phyloP scores from a whole-genome alignment of 202 grass and related monocot species.

The Tripidium arundinaceum region DNA sequence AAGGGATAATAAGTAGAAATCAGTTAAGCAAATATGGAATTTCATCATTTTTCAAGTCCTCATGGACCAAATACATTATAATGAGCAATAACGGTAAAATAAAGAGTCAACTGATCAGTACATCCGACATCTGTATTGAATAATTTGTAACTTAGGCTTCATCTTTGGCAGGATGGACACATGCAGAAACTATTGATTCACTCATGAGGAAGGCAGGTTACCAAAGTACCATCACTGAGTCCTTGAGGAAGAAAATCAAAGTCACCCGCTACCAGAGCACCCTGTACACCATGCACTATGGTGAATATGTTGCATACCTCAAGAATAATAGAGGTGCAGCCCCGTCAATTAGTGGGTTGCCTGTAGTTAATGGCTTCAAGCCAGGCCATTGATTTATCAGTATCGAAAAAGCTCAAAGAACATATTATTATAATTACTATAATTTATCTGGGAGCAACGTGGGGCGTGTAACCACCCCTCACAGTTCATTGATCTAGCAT shows the following conservation, averaged over 20 bases:
- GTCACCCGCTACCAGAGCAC: slow-evolving; percentile 92
- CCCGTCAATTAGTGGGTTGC: slow-evolving; percentile 39
- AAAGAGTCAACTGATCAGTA: neutral
- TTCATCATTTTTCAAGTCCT: neutral
- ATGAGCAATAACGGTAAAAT: neutral
- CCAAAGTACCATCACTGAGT: slow-evolving; percentile 63
- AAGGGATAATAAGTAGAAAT: neutral
- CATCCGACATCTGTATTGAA: neutral
- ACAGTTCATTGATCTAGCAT: slow-evolving; percentile 41
- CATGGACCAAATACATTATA: neutral
- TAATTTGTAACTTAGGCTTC: neutral
- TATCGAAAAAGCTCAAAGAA: slow-evolving; percentile 16
- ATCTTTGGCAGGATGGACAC: slow-evolving; percentile 71
- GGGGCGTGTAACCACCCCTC: slow-evolving; percentile 32
- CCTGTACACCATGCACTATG: slow-evolving; percentile 77
- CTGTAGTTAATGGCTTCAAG: slow-evolving; percentile 64
- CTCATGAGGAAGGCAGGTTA: slow-evolving; percentile 97
- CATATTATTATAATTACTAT: slow-evolving; percentile 35
- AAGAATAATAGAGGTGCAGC: slow-evolving; percentile 63
- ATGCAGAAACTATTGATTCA: slow-evolving; percentile 81
- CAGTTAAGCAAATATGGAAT: neutral
- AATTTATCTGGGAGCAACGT: slow-evolving; percentile 30
- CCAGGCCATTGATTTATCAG: slow-evolving; percentile 60
- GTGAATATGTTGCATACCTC: slow-evolving; percentile 73
- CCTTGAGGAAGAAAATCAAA: slow-evolving; percentile 68